phyloP scores from a whole-genome alignment of 345 rosid species.

The Balakata baccata region DNA sequence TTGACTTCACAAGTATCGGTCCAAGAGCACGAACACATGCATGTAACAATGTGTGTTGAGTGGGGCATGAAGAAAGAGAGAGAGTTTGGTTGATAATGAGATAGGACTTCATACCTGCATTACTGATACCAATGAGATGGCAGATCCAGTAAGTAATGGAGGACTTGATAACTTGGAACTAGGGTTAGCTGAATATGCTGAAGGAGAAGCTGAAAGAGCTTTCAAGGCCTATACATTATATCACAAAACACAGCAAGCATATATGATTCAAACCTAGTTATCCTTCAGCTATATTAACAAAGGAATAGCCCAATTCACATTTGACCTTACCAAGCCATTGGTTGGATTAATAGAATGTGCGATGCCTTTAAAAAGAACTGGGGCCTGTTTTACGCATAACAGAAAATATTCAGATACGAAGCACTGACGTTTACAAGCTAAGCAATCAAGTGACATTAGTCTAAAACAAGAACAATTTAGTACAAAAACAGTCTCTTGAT shows the following conservation, averaged over 20 bases:
- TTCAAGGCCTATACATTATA: conserved; percentile 46
- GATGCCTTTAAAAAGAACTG: conserved; percentile 59
- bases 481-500: neutral
- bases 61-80: too few relatives aligned
- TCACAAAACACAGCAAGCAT: conserved; percentile 6
- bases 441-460: neutral
- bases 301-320: neutral
- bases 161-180: conserved; percentile 51
- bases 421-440: neutral
- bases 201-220: conserved; percentile 63
- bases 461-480: neutral
- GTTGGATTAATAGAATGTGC: conserved; percentile 63
- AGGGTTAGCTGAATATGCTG: conserved; percentile 68
- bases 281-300: conserved; percentile 9
- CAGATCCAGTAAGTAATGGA: conserved; percentile 53
- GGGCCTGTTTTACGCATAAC: conserved; percentile 41
- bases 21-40: neutral
- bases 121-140: conserved; percentile 61
- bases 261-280: neutral
- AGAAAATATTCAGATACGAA: conserved; percentile 4
- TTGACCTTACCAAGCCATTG: conserved; percentile 48
- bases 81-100: neutral
- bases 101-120: conserved; percentile 44
- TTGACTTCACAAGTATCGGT: neutral
- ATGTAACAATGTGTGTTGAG: too few relatives aligned